phyloP scores from a whole-genome alignment of 2,329 filamentous ascomycete species.

The Colletotrichum horii region DNA sequence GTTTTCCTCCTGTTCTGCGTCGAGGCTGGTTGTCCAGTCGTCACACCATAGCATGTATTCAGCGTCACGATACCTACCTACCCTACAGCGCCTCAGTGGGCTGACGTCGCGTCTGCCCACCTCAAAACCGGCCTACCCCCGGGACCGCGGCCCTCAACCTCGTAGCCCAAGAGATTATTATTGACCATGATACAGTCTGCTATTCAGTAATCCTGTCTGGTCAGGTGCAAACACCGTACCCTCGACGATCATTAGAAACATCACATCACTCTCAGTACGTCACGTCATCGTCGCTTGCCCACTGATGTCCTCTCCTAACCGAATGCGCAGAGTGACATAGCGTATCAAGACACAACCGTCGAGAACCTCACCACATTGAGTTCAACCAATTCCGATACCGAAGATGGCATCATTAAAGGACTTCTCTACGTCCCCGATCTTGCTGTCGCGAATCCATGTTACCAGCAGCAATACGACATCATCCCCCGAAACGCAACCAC shows the following conservation, averaged over 20 bases:
- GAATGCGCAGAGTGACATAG: constrained; percentile 39
- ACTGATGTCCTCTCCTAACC: constrained; percentile 16
- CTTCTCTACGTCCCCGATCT: constrained; percentile 87
- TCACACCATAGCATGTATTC: background rate
- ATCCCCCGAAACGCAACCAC: constrained; percentile 80
- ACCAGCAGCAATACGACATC: constrained; percentile 64
- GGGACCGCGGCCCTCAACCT: constrained; percentile 3
- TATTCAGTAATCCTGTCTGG: constrained; percentile 66
- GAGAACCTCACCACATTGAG: constrained; percentile 79
- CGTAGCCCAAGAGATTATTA: background rate
- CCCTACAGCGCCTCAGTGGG: constrained; percentile 9
- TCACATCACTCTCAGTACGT: constrained; percentile 61
- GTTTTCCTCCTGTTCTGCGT: constrained; percentile 10
- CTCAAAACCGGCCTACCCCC: background rate
- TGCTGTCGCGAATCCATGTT: constrained; percentile 62
- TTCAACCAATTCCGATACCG: constrained; percentile 64
- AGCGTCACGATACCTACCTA: constrained; percentile 1
- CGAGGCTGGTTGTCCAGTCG: background rate
- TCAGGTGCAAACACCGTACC: constrained; percentile 53
- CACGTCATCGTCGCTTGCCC: background rate
- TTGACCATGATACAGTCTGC: constrained; percentile 45
- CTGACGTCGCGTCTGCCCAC: background rate
- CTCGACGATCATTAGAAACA: constrained; percentile 60
- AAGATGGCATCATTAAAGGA: constrained; percentile 71
- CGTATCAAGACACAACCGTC: constrained; percentile 55